phyloP scores from a whole-genome alignment of 129 eudicot species.

The Helichrysum umbraculigerum region DNA sequence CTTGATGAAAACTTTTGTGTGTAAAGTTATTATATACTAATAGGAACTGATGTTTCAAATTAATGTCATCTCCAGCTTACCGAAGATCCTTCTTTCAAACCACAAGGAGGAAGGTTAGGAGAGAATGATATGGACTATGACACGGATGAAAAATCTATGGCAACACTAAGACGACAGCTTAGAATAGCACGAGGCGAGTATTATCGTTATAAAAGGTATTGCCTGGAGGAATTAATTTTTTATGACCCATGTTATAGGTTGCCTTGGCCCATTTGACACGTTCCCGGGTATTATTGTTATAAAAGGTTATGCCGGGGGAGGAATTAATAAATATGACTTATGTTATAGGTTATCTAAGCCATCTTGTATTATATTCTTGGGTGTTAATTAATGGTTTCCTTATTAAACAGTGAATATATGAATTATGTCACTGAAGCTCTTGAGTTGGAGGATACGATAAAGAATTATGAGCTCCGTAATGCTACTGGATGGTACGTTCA shows the following conservation, averaged over 20 bases:
- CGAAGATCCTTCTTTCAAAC: conserved; percentile 91
- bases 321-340: background rate
- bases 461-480: conserved; percentile 61
- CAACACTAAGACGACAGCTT: conserved; percentile 79
- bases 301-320: conserved; percentile 47
- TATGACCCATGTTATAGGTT: background rate
- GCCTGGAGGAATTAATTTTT: background rate
- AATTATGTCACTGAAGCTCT: conserved; percentile 80
- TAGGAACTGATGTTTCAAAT: too few species aligned
- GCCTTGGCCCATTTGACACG: too few species aligned
- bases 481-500: conserved; percentile 52
- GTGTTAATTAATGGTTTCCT: conserved; percentile 16
- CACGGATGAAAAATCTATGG: conserved; percentile 83
- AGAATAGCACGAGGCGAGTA: conserved; percentile 71
- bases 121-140: conserved; percentile 99
- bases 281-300: conserved; percentile 59
- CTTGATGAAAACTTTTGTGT: too few species aligned
- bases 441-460: conserved; percentile 89
- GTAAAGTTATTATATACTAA: background rate
- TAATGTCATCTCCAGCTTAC: conserved; percentile 41
- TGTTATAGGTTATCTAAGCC: background rate
- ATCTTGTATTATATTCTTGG: background rate
- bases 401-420: conserved; percentile 67
- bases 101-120: conserved; percentile 93
- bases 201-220: conserved; percentile 77